These are phyloP conservation scores for Cyberlindnera veronae DNA, from an alignment of 805 yeast genomes.

Conservation along the genomic window DNA sequence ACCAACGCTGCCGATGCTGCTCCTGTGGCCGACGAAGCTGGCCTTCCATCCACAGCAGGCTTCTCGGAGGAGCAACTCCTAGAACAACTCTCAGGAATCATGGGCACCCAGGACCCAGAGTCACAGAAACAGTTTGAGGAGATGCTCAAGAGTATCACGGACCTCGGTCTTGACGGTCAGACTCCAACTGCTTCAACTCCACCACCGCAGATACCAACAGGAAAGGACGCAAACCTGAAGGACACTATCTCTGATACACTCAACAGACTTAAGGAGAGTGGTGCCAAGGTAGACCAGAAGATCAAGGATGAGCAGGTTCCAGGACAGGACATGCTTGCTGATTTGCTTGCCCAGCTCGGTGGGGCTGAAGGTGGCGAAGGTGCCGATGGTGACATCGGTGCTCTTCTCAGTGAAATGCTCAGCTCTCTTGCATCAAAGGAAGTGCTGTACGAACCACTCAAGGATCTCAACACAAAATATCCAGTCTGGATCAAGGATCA, in stretches of 20 bases:
- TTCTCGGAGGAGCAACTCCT: slow-evolving; percentile 19
- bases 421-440: slow-evolving; percentile 82
- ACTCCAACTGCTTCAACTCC: background rate
- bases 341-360: slow-evolving; percentile 61
- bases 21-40: background rate
- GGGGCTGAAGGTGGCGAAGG: slow-evolving; percentile 41
- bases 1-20: background rate
- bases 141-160: slow-evolving; percentile 32
- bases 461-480: slow-evolving; percentile 70
- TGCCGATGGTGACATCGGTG: slow-evolving; percentile 57
- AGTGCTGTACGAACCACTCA: slow-evolving; percentile 83
- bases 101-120: slow-evolving; percentile 48
- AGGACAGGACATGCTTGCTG: slow-evolving; percentile 49
- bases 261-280: slow-evolving; percentile 73
- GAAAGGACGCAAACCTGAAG: slow-evolving; percentile 43
- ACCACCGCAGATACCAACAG: slow-evolving; percentile 5
- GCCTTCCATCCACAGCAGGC: background rate
- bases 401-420: slow-evolving; percentile 67
- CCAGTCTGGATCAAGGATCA: slow-evolving; percentile 65
- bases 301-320: slow-evolving; percentile 48
- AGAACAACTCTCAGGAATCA: slow-evolving; percentile 25
- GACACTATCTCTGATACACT: slow-evolving; percentile 77
- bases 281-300: slow-evolving; percentile 63
- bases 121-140: slow-evolving; percentile 48
- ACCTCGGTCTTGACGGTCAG: slow-evolving; percentile 20